These are phyloP conservation scores for Kentomonas sorsogonicus DNA, from an alignment of 208 protist species.

Conservation along the genomic window DNA sequence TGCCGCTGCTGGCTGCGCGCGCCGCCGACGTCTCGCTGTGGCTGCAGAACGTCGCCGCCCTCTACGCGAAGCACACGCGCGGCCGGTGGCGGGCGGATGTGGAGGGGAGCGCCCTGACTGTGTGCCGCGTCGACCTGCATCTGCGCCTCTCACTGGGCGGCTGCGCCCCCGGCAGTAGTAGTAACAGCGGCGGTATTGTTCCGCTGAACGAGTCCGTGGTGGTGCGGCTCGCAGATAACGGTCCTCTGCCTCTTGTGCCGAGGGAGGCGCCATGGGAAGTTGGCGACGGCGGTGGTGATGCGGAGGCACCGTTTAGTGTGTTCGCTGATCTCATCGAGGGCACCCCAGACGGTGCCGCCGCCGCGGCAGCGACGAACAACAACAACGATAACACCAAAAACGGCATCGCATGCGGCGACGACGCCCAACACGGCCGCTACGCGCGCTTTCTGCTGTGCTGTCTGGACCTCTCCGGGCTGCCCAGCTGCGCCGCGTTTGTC, in stretches of 20 bases:
- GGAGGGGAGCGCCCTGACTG: conserved; percentile 16
- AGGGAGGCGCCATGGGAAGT: no score
- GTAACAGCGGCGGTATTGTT: conserved; percentile 6
- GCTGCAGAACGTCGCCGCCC: conserved; percentile 25
- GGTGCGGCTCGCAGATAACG: conserved; percentile 18
- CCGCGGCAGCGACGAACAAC: no score
- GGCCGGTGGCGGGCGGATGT: conserved; percentile 9
- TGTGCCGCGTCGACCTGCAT: conserved; percentile 23
- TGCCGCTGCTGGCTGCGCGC: conserved; percentile 26
- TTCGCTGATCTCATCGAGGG: no score
- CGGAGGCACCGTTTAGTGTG: no score
- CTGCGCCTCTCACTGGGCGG: no score
- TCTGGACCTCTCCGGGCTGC: conserved; percentile 21
- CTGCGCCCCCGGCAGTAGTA: no score
- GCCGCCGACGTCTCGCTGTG: conserved; percentile 7
- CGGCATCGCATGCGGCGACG: no score
- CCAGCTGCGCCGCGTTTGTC: conserved; percentile 17
- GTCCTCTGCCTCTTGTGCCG: no score
- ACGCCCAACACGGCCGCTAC: neutral
- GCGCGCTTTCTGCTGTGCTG: conserved; percentile 28
- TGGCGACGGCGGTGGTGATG: no score
- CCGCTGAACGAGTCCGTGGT: conserved; percentile 22
- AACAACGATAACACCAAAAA: no score
- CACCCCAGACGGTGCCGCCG: no score
- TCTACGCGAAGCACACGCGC: conserved; percentile 35